A percentile compares a stretch with the other conserved stretches of the same genome.
These are phyloP conservation scores for Ganoderma multipileum DNA, from an alignment of 1,284 basidiomycete genomes.

Conservation along the genomic window DNA sequence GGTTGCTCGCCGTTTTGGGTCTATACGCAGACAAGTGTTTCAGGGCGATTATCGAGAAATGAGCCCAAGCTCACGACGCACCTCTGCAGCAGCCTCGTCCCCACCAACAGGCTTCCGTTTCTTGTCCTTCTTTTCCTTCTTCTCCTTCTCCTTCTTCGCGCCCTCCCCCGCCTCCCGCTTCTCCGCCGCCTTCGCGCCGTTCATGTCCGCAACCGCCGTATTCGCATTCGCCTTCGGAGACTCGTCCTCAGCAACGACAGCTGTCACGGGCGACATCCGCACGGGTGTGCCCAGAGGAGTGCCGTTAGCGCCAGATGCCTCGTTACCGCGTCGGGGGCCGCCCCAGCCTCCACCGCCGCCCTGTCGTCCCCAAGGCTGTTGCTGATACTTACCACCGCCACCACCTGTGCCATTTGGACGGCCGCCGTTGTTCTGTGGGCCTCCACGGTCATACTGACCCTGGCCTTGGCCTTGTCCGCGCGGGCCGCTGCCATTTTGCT, in stretches of 20 bases:
- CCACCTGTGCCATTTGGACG: conserved; percentile 20
- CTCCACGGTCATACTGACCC: conserved; percentile 17
- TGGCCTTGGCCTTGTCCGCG: conserved; percentile 20
- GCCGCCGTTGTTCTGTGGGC: conserved; percentile 11
- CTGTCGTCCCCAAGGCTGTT: conserved; percentile 29
- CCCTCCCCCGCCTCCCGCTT: conserved; percentile 29
- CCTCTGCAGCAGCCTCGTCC: conserved; percentile 23
- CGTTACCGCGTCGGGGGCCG: conserved; percentile 34
- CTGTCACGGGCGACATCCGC: conserved; percentile 52
- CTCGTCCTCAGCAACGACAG: conserved; percentile 26
- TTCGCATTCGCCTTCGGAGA: conserved; percentile 16
- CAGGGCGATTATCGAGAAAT: neutral
- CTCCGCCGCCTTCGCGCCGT: conserved; percentile 17
- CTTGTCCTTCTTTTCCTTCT: conserved; percentile 37
- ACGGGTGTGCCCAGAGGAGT: conserved; percentile 71
- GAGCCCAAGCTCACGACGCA: neutral
- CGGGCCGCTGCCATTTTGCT: conserved; percentile 31
- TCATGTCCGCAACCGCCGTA: conserved; percentile 8
- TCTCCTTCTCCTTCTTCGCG: conserved; percentile 10
- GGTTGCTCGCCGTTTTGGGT: conserved; percentile 28
- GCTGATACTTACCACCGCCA: conserved; percentile 40
- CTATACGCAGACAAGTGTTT: neutral
- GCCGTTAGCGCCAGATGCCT: conserved; percentile 69
- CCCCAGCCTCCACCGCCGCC: conserved; percentile 27
- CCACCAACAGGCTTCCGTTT: conserved; percentile 35